A percentile compares a stretch with the other conserved stretches of the same genome.
phyloP scores from a whole-genome alignment of 2,329 filamentous ascomycete genomes.

The Tolypocladium sp. region DNA sequence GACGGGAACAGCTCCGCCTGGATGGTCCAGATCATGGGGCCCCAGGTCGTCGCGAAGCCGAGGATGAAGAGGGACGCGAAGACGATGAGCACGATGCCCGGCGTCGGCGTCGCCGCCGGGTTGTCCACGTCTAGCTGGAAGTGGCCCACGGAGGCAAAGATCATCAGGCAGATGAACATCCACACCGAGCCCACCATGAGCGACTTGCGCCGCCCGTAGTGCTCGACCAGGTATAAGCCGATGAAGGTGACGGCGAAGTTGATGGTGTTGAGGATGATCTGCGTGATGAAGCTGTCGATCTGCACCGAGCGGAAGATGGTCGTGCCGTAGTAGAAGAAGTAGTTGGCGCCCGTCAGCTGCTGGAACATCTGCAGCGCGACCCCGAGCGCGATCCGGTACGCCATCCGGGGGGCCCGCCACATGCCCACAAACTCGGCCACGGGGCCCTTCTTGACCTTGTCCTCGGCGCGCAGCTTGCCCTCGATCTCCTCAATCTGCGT shows the following conservation, averaged over 20 bases:
- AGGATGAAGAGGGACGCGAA: constrained; percentile 57
- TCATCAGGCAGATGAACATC: constrained; percentile 52
- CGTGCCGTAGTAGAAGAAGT: constrained; percentile 57
- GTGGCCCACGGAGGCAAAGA: constrained; percentile 44
- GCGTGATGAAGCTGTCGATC: constrained; percentile 54
- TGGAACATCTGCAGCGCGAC: constrained; percentile 55
- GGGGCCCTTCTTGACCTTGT: constrained; percentile 25
- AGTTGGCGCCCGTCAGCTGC: constrained; percentile 60
- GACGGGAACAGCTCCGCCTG: constrained; percentile 57
- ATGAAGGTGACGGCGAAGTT: constrained; percentile 60
- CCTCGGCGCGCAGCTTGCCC: constrained; percentile 41
- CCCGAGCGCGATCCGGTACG: constrained; percentile 52
- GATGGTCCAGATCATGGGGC: constrained; percentile 55
- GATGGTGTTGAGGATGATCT: constrained; percentile 58
- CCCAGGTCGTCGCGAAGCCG: constrained; percentile 59
- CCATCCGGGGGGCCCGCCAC: constrained; percentile 55
- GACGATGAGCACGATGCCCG: constrained; percentile 53
- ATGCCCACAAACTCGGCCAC: constrained; percentile 44
- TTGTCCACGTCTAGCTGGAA: constrained; percentile 30
- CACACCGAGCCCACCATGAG: constrained; percentile 54
- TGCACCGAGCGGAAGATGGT: constrained; percentile 36
- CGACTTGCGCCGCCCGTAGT: constrained; percentile 54
- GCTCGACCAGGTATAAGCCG: constrained; percentile 62
- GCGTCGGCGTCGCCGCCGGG: constrained; percentile 24
- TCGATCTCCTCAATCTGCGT: constrained; percentile 45